Percentiles rank a stretch among this genome's conserved stretches.
These are phyloP conservation scores for Leonotis leonurus DNA, from an alignment of 257 asterid species.

Conservation along the genomic window DNA sequence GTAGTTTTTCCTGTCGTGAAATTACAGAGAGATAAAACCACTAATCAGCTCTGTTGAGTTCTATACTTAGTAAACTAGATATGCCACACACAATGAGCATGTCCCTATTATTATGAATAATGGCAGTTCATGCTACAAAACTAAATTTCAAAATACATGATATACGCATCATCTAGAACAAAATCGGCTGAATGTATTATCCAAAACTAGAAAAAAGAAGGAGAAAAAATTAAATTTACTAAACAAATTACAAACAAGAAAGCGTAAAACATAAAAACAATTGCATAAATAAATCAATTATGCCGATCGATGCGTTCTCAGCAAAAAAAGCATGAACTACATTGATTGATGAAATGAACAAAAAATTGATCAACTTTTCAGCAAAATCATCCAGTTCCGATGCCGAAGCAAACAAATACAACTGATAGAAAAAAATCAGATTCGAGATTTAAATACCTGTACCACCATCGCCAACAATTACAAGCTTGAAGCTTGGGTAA, in stretches of 20 bases:
- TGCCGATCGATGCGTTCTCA: neutral
- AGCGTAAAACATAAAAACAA: neutral
- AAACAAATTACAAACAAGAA: neutral
- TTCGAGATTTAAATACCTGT: constrained; percentile 37
- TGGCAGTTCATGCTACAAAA: neutral
- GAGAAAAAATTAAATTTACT: neutral
- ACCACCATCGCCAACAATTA: constrained; percentile 86
- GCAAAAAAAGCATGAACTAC: too few relatives aligned
- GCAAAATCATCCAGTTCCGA: neutral
- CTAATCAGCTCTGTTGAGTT: neutral
- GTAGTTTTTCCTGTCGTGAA: constrained; percentile 63
- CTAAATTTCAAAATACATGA: neutral
- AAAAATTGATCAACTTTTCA: neutral
- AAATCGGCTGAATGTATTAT: neutral
- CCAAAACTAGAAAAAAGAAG: neutral
- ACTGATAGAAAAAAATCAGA: neutral
- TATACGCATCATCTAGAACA: neutral
- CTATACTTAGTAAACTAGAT: neutral
- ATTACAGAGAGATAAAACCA: neutral
- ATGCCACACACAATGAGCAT: neutral
- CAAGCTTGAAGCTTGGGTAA: constrained; percentile 85
- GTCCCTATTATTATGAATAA: neutral
- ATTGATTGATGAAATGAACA: too few relatives aligned
- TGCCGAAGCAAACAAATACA: neutral
- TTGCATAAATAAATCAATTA: neutral